Percentiles rank a stretch among this genome's conserved stretches.
phyloP scores from a whole-genome alignment of 257 asterid genomes.

The Solanum appendiculatum region DNA sequence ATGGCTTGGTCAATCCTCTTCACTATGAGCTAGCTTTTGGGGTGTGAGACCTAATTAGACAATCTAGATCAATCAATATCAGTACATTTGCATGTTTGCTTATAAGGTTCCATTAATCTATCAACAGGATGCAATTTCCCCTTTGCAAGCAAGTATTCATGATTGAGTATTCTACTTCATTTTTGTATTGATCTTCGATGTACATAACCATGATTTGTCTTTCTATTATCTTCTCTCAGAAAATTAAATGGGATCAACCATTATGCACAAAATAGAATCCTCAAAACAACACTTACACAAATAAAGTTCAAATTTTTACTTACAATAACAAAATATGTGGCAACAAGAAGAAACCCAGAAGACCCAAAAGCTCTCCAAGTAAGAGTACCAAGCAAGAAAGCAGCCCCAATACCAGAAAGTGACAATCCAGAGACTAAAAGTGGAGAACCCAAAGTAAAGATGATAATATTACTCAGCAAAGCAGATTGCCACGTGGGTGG shows the following conservation, averaged over 20 bases:
- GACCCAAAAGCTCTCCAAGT: slow-evolving; percentile 90
- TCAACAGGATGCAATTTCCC: neutral
- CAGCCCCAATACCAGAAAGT: slow-evolving; percentile 63
- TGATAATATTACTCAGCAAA: slow-evolving; percentile 38
- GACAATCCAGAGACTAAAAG: slow-evolving; percentile 70
- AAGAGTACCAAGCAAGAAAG: slow-evolving; percentile 88
- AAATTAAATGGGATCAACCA: too few relatives aligned
- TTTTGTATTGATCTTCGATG: neutral
- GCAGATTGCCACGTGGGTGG: slow-evolving; percentile 90
- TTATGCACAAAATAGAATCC: neutral
- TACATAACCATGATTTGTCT: neutral
- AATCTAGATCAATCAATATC: neutral
- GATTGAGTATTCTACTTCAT: neutral
- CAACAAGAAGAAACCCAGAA: slow-evolving; percentile 77
- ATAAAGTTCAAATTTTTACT: slow-evolving; percentile 14
- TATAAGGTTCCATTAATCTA: neutral
- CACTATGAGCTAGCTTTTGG: neutral
- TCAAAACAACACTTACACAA: neutral
- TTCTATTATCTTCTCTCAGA: too few relatives aligned
- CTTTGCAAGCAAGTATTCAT: neutral
- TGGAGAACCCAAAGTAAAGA: slow-evolving; percentile 67
- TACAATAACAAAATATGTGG: slow-evolving; percentile 72
- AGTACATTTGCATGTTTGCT: neutral
- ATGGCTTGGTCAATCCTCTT: neutral
- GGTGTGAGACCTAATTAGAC: neutral